Base-by-base conservation (phyloP, 768 basidiomycete genomes). In the Tricholoma flavovirens region DNA sequence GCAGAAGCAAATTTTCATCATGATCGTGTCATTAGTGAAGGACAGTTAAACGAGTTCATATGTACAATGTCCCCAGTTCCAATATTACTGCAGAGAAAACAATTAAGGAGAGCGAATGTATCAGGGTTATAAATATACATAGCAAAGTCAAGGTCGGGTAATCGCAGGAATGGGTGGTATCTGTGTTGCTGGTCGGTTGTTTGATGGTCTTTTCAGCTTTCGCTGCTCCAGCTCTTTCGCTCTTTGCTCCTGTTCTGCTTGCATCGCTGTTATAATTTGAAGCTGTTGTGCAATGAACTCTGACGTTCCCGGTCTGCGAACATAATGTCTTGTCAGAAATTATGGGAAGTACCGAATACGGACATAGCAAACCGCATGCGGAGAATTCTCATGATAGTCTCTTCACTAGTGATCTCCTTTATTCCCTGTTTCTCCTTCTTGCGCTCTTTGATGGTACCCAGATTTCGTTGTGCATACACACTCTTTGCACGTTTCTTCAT, bases 401-500 rank as follows among this genome's bases (percentile, higher is more conserved):
- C 93, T 51, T 90, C 92, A 56, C 85, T 85, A 11, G 84, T 81
- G 3, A 81, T 78, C 56, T 89, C 86, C 57, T 87, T 84, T 70
- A 91, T 83, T 62, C 91, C 78, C 66, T 84, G 82, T 78, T 95
- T 94, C 75, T 96, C 92, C 69, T 84, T 84, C 79, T 98, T 98
- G 60, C 93, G 82, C 64, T 94, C 85, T 70, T 87, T 87, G 69
- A 99, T 98, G 6, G 97, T 99, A 10, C 96, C 96, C 5, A 98
- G 82, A 69, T 98, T 99, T 49, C 93, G 84, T 64, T 96, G 94
- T 11, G 85, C 77, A 60, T 93, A 90, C 17, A 99, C 90, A 58
- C 91, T 93, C 80, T 98, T 98, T 2, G 86, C 88, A 9, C 93
- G 87, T 69, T 90, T 91, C 77, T 90, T 90, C 61, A 90, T 77